These are phyloP conservation scores for Apostasia shenzhenica DNA, from an alignment of 106 monocot genomes.

Conservation along the genomic window DNA sequence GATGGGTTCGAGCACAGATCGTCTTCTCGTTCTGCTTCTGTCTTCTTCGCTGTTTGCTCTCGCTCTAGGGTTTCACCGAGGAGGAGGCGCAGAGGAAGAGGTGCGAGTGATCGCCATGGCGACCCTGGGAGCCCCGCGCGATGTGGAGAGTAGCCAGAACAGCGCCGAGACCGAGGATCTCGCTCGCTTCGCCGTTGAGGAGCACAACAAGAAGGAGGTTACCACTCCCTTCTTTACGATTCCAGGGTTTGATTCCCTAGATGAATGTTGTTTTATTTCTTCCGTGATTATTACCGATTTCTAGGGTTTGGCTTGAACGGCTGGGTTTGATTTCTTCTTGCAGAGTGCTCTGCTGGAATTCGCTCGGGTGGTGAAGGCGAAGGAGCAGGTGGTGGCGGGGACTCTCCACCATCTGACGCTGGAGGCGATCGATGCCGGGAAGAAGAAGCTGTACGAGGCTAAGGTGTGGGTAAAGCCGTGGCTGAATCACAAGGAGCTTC, in stretches of 20 bases:
- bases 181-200: slow-evolving; percentile 46
- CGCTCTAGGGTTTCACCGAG: neutral
- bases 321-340: neutral
- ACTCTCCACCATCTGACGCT: slow-evolving; percentile 37
- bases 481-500: slow-evolving; percentile 40
- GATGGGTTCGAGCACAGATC: too few species aligned
- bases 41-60: neutral
- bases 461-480: slow-evolving; percentile 64
- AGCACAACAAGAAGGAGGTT: slow-evolving; percentile 58
- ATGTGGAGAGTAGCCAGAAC: slow-evolving; percentile 19
- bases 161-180: slow-evolving; percentile 25
- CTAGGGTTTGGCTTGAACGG: neutral
- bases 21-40: too few species aligned
- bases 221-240: neutral
- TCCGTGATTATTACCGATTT: neutral
- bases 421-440: slow-evolving; percentile 36
- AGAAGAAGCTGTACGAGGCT: slow-evolving; percentile 42
- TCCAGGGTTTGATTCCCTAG: neutral
- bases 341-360: slow-evolving; percentile 50
- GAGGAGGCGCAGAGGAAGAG: slow-evolving; percentile 1
- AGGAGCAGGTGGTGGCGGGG: slow-evolving; percentile 41
- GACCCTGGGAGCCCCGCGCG: slow-evolving; percentile 22
- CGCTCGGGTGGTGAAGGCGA: slow-evolving; percentile 32
- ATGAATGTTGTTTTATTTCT: neutral
- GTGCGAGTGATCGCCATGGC: slow-evolving; percentile 10